phyloP scores from a whole-genome alignment of 2,329 filamentous ascomycete species.

The Scytalidium lignicola region DNA sequence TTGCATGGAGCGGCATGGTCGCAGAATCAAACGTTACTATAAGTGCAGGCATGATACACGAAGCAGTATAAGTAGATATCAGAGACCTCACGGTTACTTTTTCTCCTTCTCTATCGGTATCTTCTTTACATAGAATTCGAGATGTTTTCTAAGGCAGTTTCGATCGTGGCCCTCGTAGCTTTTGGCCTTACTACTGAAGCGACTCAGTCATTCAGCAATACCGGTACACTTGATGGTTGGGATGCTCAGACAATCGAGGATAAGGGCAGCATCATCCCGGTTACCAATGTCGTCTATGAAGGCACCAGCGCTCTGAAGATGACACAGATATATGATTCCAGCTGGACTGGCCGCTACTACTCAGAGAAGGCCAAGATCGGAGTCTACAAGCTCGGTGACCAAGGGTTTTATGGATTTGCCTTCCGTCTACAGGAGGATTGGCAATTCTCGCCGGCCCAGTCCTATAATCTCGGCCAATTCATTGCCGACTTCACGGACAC shows the following conservation, averaged over 20 bases:
- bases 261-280: conserved; percentile 8
- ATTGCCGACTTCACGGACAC: conserved; percentile 42
- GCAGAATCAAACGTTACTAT: too few relatives aligned
- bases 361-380: conserved; percentile 40
- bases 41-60: too few relatives aligned
- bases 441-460: conserved; percentile 38
- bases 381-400: conserved; percentile 40
- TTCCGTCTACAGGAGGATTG: conserved; percentile 43
- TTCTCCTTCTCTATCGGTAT: too few relatives aligned
- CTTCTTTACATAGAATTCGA: too few relatives aligned
- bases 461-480: conserved; percentile 46
- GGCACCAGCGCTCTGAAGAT: conserved; percentile 9
- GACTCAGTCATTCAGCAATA: conserved; percentile 6
- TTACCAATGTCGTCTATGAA: conserved; percentile 9
- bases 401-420: conserved; percentile 44
- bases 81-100: too few relatives aligned
- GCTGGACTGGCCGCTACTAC: conserved; percentile 42
- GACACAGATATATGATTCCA: conserved; percentile 36
- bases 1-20: too few relatives aligned
- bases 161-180: too few relatives aligned
- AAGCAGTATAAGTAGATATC: too few relatives aligned
- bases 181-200: too few relatives aligned
- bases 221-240: conserved; percentile 10
- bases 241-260: conserved; percentile 4
- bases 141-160: too few relatives aligned